Conservation (phyloP, 2,329 filamentous ascomycete genomes). For the Verticillium albo-atrum region DNA sequence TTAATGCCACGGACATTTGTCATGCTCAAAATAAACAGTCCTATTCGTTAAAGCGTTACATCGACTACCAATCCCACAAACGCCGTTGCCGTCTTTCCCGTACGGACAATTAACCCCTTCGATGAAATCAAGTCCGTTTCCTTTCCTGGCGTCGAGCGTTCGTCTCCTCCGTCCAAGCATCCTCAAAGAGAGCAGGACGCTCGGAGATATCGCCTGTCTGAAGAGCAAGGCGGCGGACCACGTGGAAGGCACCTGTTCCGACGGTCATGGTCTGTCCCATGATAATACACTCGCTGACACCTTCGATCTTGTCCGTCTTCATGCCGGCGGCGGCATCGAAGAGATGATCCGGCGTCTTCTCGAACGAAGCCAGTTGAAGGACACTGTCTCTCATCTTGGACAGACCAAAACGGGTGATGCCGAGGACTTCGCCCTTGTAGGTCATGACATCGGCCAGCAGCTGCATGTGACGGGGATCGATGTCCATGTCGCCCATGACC, state of each 20-base stretch:
- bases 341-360: constrained; percentile 96
- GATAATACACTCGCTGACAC: constrained; percentile 95
- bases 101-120: background rate
- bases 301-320: constrained; percentile 88
- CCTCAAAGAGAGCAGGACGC: constrained; percentile 67
- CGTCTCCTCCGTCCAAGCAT: constrained; percentile 47
- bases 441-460: constrained; percentile 98
- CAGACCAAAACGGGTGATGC: constrained; percentile 93
- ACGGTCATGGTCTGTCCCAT: constrained; percentile 93
- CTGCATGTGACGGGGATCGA: constrained; percentile 97
- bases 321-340: constrained; percentile 92
- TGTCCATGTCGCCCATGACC: constrained; percentile 93
- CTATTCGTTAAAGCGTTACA: background rate
- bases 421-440: constrained; percentile 93
- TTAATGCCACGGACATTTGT: background rate
- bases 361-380: constrained; percentile 89
- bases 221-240: constrained; percentile 73
- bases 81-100: background rate
- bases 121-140: background rate
- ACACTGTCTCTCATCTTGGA: constrained; percentile 96
- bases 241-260: constrained; percentile 88
- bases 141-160: constrained; percentile 8
- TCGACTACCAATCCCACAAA: background rate
- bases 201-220: constrained; percentile 51
- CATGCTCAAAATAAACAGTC: background rate